Conservation (phyloP, 768 basidiomycete species). For the Mycena olivaceomarginata region DNA sequence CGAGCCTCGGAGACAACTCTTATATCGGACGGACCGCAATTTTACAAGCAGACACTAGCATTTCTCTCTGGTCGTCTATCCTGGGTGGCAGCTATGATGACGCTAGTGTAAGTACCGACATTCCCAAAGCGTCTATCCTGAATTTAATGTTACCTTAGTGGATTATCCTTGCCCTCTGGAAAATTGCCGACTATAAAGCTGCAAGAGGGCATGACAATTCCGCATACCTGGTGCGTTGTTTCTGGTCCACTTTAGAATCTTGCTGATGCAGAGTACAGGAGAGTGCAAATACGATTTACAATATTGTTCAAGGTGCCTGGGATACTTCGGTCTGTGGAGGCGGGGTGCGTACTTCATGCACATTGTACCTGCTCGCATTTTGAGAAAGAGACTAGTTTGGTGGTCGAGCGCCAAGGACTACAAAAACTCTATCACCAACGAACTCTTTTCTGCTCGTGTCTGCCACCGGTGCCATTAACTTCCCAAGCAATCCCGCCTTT, state of each 20-base stretch:
- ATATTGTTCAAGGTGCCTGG: constrained; percentile 70
- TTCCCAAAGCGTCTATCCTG: constrained; percentile 54
- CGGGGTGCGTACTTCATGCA: constrained; percentile 59
- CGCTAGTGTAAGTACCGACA: constrained; percentile 47
- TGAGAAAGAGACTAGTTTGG: constrained; percentile 62
- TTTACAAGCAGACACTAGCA: constrained; percentile 49
- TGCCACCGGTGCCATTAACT: constrained; percentile 66
- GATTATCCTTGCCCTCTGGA: constrained; percentile 74
- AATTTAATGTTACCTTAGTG: constrained; percentile 57
- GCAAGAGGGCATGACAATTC: constrained; percentile 59
- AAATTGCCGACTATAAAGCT: constrained; percentile 72
- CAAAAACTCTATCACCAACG: constrained; percentile 77
- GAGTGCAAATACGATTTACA: constrained; percentile 67
- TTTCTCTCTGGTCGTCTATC: constrained; percentile 63
- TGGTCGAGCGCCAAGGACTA: constrained; percentile 75
- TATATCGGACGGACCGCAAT: constrained; percentile 65
- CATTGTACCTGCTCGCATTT: neutral
- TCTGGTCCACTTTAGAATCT: neutral
- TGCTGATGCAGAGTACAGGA: constrained; percentile 53
- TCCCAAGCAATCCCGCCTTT: constrained; percentile 57
- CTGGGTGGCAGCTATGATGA: constrained; percentile 73
- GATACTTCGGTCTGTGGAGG: constrained; percentile 69
- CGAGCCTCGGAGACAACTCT: constrained; percentile 63
- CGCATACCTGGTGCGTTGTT: constrained; percentile 54
- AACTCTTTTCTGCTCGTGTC: constrained; percentile 73